Evolutionary conservation across 306 rosid genomes (phyloP), one percentile per base, ranked within the genome.

Genomic region (Betula pendula): DNA sequence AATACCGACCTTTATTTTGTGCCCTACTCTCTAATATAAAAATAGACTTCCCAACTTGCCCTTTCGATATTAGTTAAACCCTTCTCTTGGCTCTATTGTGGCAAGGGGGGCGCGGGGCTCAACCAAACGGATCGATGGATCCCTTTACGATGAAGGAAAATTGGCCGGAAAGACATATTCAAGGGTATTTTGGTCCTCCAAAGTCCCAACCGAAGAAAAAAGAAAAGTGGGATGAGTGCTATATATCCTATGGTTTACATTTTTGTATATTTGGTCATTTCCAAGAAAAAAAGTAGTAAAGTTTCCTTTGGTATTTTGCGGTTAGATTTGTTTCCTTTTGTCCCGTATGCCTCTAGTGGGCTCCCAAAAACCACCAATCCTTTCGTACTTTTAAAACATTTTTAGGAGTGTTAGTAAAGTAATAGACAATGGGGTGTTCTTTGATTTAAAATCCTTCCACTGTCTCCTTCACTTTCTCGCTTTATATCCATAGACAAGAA

Each of bases 271-370:
- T 77, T 70, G 65, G 84, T 82, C 76, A 82, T 88, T 82, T 78
- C 78, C 49, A 75, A 38, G 81, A 55, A 85, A 82, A 55, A 81
- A 87, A 81, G 40, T 65, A 77, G 77, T 77, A 73, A 82, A 77
- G 85, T 81, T 80, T 65, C 3, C 24, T 84, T 79, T 81, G 79
- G 78, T 89, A 69, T 82, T 77, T 84, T 74, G 79, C 72, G 80
- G 79, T 85, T 77, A 84, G 81, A 68, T 81, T 60, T 69, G 73
- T 60, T 74, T 76, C 50, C 75, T 43, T 65, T 81, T 84, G 86
- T 79, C 87, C 81, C 80, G 71, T 82, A 74, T 70, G 80, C 42
- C 77, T 73, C 78, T 53, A 73, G 56, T 79, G 85, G 79, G 84
- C 80, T 44, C 72, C 25, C 16, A 55, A 4, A 74, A 35, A 68